phyloP scores from a whole-genome alignment of 768 basidiomycete species.

The Suillus subaureus region DNA sequence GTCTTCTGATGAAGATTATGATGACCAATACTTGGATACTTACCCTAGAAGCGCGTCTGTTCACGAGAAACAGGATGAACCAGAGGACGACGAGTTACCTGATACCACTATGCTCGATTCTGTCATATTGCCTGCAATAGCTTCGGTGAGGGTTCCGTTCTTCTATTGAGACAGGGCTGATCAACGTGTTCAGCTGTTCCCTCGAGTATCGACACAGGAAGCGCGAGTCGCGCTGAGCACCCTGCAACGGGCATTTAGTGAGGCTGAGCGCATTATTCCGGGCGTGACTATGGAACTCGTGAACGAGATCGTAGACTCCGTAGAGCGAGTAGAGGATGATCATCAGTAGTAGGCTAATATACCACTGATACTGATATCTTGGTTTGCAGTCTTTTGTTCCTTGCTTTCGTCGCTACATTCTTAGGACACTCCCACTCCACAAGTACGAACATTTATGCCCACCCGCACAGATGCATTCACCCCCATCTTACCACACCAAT shows the following conservation, averaged over 20 bases:
- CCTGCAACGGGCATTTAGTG: constrained; percentile 93
- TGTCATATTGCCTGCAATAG: constrained; percentile 94
- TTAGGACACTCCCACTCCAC: constrained; percentile 10
- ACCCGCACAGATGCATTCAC: constrained; percentile 16
- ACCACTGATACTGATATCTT: constrained; percentile 28
- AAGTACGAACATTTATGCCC: background rate
- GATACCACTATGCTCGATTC: constrained; percentile 95
- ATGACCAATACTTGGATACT: constrained; percentile 54
- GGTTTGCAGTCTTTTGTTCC: constrained; percentile 18
- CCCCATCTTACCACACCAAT: background rate
- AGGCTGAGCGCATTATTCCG: constrained; percentile 94
- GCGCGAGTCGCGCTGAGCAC: constrained; percentile 83
- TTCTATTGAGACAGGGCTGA: background rate
- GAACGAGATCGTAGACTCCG: constrained; percentile 91
- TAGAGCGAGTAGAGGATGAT: constrained; percentile 79
- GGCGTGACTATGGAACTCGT: constrained; percentile 68
- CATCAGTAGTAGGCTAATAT: constrained; percentile 33
- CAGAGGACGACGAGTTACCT: constrained; percentile 58
- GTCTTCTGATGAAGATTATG: constrained; percentile 67
- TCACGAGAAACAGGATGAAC: constrained; percentile 33
- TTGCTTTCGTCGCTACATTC: constrained; percentile 11
- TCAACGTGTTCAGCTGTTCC: constrained; percentile 26
- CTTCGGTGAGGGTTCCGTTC: constrained; percentile 63
- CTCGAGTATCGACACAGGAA: constrained; percentile 90
- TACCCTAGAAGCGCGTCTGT: constrained; percentile 48